These are phyloP conservation scores for Astrothelium subdiscretum DNA, from an alignment of 495 filamentous ascomycete species.

Conservation along the genomic window DNA sequence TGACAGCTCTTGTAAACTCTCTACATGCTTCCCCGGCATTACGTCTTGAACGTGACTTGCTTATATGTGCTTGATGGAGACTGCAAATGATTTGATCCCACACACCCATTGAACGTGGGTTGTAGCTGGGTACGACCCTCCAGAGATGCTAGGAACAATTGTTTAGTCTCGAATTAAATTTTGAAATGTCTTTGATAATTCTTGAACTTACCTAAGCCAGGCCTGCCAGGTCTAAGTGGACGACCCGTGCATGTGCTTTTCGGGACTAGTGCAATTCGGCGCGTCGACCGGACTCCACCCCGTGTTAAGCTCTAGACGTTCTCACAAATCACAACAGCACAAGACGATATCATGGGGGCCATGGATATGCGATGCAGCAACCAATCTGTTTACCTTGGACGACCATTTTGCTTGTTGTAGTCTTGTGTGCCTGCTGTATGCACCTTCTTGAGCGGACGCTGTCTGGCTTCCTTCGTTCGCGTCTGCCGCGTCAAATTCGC, in stretches of 20 bases:
- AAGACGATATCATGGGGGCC: not conserved
- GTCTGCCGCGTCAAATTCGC: not conserved
- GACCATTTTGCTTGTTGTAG: not conserved
- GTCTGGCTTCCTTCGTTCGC: not conserved
- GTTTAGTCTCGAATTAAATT: too few species aligned
- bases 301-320: not conserved
- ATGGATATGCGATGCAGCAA: not conserved
- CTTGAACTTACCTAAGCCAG: too few species aligned
- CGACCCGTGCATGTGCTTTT: not conserved
- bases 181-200: too few species aligned
- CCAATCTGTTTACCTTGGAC: not conserved
- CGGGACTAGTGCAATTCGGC: not conserved
- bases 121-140: too few species aligned
- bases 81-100: too few species aligned
- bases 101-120: too few species aligned
- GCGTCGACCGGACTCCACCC: not conserved
- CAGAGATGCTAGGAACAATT: too few species aligned
- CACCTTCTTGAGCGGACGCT: not conserved
- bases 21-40: too few species aligned
- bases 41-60: too few species aligned
- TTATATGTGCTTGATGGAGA: too few species aligned
- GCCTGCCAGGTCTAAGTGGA: too few species aligned
- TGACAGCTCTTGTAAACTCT: not conserved
- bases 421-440: constrained; percentile 1
- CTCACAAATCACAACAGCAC: not conserved